Evolutionary conservation across 306 rosid genomes (phyloP), one percentile per base, ranked within the genome.

Genomic region (Morella rubra): DNA sequence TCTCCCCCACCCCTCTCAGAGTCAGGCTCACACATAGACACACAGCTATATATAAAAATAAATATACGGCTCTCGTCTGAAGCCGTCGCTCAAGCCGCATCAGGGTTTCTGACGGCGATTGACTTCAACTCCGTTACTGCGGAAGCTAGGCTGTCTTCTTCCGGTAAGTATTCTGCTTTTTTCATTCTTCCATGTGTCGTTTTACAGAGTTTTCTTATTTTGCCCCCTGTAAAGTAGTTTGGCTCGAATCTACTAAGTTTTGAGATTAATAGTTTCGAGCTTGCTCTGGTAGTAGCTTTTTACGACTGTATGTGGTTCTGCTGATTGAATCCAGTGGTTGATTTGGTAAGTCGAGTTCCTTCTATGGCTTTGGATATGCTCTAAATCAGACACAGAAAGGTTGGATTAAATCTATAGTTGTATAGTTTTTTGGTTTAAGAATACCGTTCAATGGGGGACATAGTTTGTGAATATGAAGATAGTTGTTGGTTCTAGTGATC

Each of bases 81-180:
- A 46, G 76, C 81, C 37, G 81, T 61, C 40, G 64, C 53, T 71
- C 47, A 32, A 60, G 71, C 81, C 75, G 62, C 71, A 70, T 58
- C 54, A 58, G 73, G 81, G 64, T 55, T 77, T 56, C 58, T 77
- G 22, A 68, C 71, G 79, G 83, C 85, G 79, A 51, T 65, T 9
- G 81, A 59, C 41, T 81, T 75, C 62, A 73, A 68, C 77, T 59
- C 58, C 40, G 10, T 11, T 13, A 42, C 18, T 69, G 24, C 65
- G 13, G 20, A 13, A 45, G 0, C 53, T 41, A 8, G 59, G 53
- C 67, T 7, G 44, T 8, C 37, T 66, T 7, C 14, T 45, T 51
- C 14, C 77, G 5, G 79, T 76, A 76, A 75, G 79, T 13, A 14
- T 49, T 45, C 42, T 46, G n/a, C 42, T 46, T 27, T 32, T 22